Evolutionary conservation across 2,329 filamentous ascomycete species (phyloP).

Genomic region (Fusarium drepaniforme): DNA sequence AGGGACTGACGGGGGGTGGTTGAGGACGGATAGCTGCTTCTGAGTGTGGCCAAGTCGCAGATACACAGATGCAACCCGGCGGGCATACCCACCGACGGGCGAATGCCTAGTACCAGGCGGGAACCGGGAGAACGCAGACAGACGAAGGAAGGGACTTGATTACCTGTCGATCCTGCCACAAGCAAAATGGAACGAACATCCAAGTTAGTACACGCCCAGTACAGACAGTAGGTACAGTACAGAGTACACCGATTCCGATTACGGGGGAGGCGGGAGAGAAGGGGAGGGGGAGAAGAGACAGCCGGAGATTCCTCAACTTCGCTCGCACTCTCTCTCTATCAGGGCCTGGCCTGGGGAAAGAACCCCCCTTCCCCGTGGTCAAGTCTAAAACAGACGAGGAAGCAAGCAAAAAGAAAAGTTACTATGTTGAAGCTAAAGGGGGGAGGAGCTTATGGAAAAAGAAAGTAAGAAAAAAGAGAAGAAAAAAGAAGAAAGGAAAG

Average conservation of each 20-base stretch:
- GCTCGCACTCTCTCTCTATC: neutral
- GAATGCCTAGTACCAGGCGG: neutral
- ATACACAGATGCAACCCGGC: neutral
- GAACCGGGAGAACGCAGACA: neutral
- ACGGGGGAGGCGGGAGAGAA: neutral
- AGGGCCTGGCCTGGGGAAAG: neutral
- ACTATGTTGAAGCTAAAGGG: neutral
- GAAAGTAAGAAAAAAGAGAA: neutral
- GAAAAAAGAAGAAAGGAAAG: neutral
- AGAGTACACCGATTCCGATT: neutral
- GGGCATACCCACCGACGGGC: neutral
- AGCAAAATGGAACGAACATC: neutral
- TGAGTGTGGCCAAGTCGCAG: neutral
- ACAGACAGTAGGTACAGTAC: neutral
- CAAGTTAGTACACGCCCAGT: neutral
- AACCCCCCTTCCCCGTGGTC: neutral
- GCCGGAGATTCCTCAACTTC: too few species aligned
- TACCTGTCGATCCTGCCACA: neutral
- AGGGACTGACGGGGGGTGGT: neutral
- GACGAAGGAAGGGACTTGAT: neutral
- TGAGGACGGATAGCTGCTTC: neutral
- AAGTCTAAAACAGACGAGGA: neutral
- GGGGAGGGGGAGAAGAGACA: neutral
- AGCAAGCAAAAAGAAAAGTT: neutral
- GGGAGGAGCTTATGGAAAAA: neutral